Percentiles rank a stretch among this genome's conserved stretches.
Evolutionary conservation across 2,329 filamentous ascomycete genomes (phyloP).

Genomic region (Ascochyta koolunga): DNA sequence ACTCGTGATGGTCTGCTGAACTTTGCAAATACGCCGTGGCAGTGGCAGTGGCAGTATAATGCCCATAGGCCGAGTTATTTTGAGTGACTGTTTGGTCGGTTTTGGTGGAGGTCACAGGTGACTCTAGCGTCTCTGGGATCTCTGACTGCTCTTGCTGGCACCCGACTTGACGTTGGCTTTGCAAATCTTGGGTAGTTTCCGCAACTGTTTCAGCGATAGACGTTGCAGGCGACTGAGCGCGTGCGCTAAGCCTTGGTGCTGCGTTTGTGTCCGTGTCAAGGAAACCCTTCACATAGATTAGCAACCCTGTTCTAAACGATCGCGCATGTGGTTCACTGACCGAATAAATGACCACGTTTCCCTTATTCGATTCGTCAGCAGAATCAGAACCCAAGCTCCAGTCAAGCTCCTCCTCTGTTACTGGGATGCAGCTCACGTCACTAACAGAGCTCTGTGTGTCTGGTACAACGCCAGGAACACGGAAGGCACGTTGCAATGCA

Average conservation of each 20-base stretch:
- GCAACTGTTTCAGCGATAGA: slow-evolving; percentile 39
- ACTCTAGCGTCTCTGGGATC: slow-evolving; percentile 13
- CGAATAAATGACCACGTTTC: slow-evolving; percentile 19
- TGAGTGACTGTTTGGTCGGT: not conserved
- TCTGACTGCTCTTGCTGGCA: slow-evolving; percentile 9
- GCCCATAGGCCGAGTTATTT: not conserved
- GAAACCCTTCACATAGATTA: slow-evolving; percentile 11
- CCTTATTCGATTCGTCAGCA: slow-evolving; percentile 8
- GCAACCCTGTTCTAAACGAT: not conserved
- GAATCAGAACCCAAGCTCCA: slow-evolving; percentile 1
- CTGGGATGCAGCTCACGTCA: slow-evolving; percentile 30
- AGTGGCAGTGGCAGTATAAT: not conserved
- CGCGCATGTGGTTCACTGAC: not conserved
- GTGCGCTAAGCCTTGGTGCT: slow-evolving; percentile 1
- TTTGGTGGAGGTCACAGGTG: not conserved
- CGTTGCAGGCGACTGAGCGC: slow-evolving; percentile 22
- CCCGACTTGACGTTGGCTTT: slow-evolving; percentile 17
- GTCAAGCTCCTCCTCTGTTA: slow-evolving; percentile 28
- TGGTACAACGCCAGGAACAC: slow-evolving; percentile 29
- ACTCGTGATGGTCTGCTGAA: not conserved
- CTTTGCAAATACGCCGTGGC: not conserved
- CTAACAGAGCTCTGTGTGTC: slow-evolving; percentile 37
- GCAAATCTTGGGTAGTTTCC: slow-evolving; percentile 25
- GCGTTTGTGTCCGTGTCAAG: slow-evolving; percentile 20
- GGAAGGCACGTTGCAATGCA: slow-evolving; percentile 16